phyloP scores from a whole-genome alignment of 2,329 filamentous ascomycete species.

The Microcyclospora tardicrescens region DNA sequence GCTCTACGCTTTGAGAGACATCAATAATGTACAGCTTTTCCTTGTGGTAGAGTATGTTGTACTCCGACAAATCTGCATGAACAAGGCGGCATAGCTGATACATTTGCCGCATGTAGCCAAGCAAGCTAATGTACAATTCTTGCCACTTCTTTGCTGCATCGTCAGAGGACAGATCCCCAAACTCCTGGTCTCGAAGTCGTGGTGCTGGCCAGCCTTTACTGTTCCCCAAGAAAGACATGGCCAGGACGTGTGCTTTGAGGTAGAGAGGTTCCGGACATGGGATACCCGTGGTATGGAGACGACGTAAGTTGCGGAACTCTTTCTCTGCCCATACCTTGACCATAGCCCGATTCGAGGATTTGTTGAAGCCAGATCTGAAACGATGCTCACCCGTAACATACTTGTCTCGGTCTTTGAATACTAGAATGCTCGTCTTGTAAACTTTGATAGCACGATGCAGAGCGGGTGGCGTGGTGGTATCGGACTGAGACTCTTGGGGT shows the following conservation, averaged over 20 bases:
- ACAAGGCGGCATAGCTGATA: conserved; percentile 88
- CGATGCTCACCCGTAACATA: conserved; percentile 92
- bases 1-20: conserved; percentile 93
- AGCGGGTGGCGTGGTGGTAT: conserved; percentile 27
- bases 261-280: conserved; percentile 81
- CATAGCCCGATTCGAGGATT: conserved; percentile 91
- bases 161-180: conserved; percentile 42
- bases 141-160: conserved; percentile 57
- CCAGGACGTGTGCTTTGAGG: conserved; percentile 84
- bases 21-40: conserved; percentile 84
- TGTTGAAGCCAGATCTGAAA: conserved; percentile 83
- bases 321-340: conserved; percentile 99
- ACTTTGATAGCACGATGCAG: conserved; percentile 88
- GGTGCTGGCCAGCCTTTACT: conserved; percentile 78
- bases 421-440: conserved; percentile 95
- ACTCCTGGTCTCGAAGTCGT: conserved; percentile 71
- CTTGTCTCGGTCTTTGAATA: conserved; percentile 94
- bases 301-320: conserved; percentile 84
- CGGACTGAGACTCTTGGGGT: conserved; percentile 39
- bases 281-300: conserved; percentile 72
- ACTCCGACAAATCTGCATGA: conserved; percentile 94
- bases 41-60: conserved; percentile 88
- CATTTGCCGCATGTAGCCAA: conserved; percentile 82
- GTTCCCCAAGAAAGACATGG: conserved; percentile 89
- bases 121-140: conserved; percentile 64